Percentiles rank a stretch among this genome's conserved stretches.
phyloP scores from a whole-genome alignment of 108 stramenopile genomes.

The Cyclotella atomus region DNA sequence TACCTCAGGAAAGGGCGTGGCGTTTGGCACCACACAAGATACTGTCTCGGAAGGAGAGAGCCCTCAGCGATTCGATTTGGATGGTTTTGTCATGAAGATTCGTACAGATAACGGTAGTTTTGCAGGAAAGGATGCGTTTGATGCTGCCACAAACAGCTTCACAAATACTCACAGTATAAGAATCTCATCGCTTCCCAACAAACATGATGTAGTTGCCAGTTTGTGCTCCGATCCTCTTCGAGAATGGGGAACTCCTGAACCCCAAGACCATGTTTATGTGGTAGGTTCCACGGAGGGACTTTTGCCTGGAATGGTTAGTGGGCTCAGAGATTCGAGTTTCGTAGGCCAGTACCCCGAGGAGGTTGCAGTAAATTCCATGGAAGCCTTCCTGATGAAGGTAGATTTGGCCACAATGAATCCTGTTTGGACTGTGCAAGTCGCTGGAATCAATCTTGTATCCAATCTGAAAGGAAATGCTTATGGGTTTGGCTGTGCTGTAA shows the following conservation, averaged over 20 bases:
- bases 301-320: constrained; percentile 19
- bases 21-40: constrained; percentile 39
- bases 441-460: constrained; percentile 20
- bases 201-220: constrained; percentile 41
- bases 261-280: constrained; percentile 43
- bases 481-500: constrained; percentile 63
- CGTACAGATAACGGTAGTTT: constrained; percentile 40
- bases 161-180: constrained; percentile 30
- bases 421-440: constrained; percentile 58
- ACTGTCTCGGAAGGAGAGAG: constrained; percentile 7
- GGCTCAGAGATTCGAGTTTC: constrained; percentile 19
- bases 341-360: constrained; percentile 15
- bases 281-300: constrained; percentile 53
- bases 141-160: constrained; percentile 26
- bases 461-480: constrained; percentile 42
- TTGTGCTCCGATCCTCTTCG: constrained; percentile 36
- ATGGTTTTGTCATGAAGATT: constrained; percentile 56
- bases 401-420: constrained; percentile 50
- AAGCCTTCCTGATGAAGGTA: constrained; percentile 59
- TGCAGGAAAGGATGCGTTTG: constrained; percentile 36
- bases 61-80: constrained; percentile 31
- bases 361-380: constrained; percentile 31
- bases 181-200: constrained; percentile 22
- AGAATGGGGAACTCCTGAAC: constrained; percentile 26
- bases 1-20: constrained; percentile 38